A percentile compares a stretch with the other conserved stretches of the same genome.
phyloP scores from a whole-genome alignment of 2,329 filamentous ascomycete genomes.

The Diplodia mutila region DNA sequence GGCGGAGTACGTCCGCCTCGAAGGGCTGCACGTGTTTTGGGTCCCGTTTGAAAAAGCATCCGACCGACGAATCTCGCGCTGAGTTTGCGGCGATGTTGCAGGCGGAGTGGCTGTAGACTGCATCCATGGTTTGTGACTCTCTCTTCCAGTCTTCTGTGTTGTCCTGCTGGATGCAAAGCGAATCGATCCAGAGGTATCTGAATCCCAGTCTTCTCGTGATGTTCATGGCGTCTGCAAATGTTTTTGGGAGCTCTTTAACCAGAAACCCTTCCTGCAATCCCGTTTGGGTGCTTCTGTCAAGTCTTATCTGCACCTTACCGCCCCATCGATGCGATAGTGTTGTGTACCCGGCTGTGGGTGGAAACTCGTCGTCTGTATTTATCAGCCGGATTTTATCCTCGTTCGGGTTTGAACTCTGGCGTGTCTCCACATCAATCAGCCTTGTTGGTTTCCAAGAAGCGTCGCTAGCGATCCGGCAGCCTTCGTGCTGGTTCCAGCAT shows the following conservation, averaged over 20 bases:
- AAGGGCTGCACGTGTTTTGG: not conserved
- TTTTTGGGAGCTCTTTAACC: not conserved
- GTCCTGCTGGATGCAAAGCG: not conserved
- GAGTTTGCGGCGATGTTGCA: not conserved
- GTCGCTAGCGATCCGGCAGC: too few relatives aligned
- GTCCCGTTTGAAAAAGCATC: not conserved
- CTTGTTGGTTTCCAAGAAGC: too few relatives aligned
- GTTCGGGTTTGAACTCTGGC: too few relatives aligned
- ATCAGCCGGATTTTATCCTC: too few relatives aligned
- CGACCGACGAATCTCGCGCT: not conserved
- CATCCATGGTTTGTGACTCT: not conserved
- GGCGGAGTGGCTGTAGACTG: not conserved
- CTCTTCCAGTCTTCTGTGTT: not conserved
- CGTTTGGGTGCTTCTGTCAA: not conserved
- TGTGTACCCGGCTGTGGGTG: too few relatives aligned
- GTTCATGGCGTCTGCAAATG: not conserved
- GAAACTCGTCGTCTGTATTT: too few relatives aligned
- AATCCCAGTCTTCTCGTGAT: not conserved
- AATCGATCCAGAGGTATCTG: not conserved
- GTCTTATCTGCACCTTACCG: not conserved
- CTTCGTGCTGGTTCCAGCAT: too few relatives aligned
- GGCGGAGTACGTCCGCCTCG: not conserved
- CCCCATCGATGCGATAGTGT: not conserved
- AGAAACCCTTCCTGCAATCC: not conserved
- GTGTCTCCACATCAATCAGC: too few relatives aligned